phyloP scores from a whole-genome alignment of 2,329 filamentous ascomycete genomes.

The Apiospora koreana region DNA sequence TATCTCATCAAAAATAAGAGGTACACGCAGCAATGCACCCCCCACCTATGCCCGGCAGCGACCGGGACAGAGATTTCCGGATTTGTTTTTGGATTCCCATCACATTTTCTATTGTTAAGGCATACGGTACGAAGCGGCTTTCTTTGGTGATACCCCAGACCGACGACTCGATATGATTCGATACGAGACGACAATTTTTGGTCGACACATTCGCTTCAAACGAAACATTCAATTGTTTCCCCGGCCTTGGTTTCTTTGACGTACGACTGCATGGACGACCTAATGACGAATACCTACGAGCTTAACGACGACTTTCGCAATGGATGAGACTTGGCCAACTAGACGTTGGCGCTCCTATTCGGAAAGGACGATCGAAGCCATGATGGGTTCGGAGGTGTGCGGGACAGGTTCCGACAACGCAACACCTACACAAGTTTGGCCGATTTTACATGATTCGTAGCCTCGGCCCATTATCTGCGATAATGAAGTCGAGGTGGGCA shows the following conservation, averaged over 20 bases:
- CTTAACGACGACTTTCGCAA: slow-evolving; percentile 46
- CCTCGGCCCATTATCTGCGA: slow-evolving; percentile 28
- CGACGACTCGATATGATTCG: slow-evolving; percentile 18
- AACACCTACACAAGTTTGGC: slow-evolving; percentile 21
- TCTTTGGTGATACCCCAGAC: slow-evolving; percentile 39
- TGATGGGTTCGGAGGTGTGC: slow-evolving; percentile 25
- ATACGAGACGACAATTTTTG: slow-evolving; percentile 23
- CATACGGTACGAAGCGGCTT: slow-evolving; percentile 44
- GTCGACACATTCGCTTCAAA: slow-evolving; percentile 40
- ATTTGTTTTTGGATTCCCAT: slow-evolving; percentile 41
- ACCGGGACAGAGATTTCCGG: slow-evolving; percentile 47
- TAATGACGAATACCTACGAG: slow-evolving; percentile 33
- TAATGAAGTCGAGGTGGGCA: slow-evolving; percentile 29
- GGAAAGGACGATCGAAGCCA: slow-evolving; percentile 29
- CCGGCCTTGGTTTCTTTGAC: slow-evolving; percentile 40
- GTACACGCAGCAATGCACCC: slow-evolving; percentile 66
- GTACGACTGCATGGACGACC: slow-evolving; percentile 43
- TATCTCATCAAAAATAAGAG: slow-evolving; percentile 48
- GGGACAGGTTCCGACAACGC: slow-evolving; percentile 28
- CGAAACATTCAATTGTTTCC: slow-evolving; percentile 26
- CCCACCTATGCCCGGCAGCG: slow-evolving; percentile 44
- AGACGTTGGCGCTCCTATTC: slow-evolving; percentile 30
- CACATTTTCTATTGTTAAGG: slow-evolving; percentile 28
- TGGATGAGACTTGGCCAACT: slow-evolving; percentile 35
- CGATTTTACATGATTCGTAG: slow-evolving; percentile 29